A percentile compares a stretch with the other conserved stretches of the same genome.
Evolutionary conservation across 345 rosid species (phyloP).

Genomic region (Hevea brasiliensis): DNA sequence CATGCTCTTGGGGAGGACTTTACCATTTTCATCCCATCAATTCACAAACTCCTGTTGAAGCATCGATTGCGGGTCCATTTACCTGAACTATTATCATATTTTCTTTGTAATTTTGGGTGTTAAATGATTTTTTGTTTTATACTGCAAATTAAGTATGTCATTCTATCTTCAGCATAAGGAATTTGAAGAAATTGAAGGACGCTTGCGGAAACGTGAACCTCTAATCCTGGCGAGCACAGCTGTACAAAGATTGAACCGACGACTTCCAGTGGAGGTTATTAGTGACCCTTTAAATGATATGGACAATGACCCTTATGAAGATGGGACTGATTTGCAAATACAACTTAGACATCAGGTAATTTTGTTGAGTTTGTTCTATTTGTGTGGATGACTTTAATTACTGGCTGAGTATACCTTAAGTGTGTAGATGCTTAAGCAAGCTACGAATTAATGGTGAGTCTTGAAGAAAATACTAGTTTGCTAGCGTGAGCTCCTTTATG

Average conservation of each 20-base stretch:
- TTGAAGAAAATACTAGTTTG: background rate
- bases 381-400: background rate
- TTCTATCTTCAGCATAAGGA: conserved; percentile 79
- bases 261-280: conserved; percentile 76
- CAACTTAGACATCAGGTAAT: conserved; percentile 66
- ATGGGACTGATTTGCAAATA: conserved; percentile 59
- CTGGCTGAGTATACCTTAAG: background rate
- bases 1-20: conserved; percentile 98
- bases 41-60: conserved; percentile 80
- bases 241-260: conserved; percentile 77
- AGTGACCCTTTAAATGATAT: conserved; percentile 78
- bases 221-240: conserved; percentile 76
- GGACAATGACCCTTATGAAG: conserved; percentile 86
- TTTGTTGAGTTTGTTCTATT: background rate
- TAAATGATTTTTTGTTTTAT: background rate
- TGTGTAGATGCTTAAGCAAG: background rate
- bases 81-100: background rate
- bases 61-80: conserved; percentile 62
- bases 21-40: conserved; percentile 86
- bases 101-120: background rate
- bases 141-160: conserved; percentile 4
- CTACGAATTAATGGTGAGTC: background rate
- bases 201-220: conserved; percentile 76
- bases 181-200: conserved; percentile 90
- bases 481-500: background rate